A percentile compares a stretch with the other conserved stretches of the same genome.
phyloP scores from a whole-genome alignment of 306 rosid species.

The Ormosia emarginata region DNA sequence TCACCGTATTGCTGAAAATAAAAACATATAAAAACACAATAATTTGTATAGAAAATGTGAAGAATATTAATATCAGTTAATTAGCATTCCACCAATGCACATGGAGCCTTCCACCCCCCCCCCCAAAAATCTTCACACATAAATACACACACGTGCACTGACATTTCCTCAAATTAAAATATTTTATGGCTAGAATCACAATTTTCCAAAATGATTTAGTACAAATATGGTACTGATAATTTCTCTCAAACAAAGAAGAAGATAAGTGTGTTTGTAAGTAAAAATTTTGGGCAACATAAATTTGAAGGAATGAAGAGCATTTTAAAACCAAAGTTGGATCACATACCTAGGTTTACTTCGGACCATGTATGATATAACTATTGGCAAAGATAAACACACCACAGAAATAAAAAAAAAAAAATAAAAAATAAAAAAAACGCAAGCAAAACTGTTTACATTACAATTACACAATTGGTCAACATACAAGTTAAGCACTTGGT shows the following conservation, averaged over 20 bases:
- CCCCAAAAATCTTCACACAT: not conserved
- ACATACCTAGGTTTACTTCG: not conserved
- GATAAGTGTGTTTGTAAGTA: not conserved
- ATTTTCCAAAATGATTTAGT: not conserved
- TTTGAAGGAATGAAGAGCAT: not conserved
- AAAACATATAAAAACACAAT: not conserved
- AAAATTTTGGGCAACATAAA: not conserved
- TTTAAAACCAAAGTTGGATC: not conserved
- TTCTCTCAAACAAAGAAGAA: not conserved
- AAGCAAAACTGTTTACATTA: not conserved
- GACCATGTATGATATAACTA: not conserved
- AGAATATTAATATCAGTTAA: not conserved
- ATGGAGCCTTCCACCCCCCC: not conserved
- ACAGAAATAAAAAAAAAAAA: not conserved
- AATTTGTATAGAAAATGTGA: not conserved
- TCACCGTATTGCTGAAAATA: constrained; percentile 86
- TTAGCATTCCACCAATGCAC: not conserved
- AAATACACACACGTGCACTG: not conserved
- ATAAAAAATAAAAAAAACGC: too few species aligned
- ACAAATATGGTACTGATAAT: not conserved
- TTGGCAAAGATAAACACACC: not conserved
- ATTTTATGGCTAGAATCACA: not conserved
- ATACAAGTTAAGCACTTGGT: not conserved
- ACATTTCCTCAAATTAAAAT: not conserved
- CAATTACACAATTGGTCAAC: not conserved